Evolutionary conservation across 2,329 filamentous ascomycete genomes (phyloP), one percentile per base, ranked within the genome.

Genomic region (Lachnellula arida): DNA sequence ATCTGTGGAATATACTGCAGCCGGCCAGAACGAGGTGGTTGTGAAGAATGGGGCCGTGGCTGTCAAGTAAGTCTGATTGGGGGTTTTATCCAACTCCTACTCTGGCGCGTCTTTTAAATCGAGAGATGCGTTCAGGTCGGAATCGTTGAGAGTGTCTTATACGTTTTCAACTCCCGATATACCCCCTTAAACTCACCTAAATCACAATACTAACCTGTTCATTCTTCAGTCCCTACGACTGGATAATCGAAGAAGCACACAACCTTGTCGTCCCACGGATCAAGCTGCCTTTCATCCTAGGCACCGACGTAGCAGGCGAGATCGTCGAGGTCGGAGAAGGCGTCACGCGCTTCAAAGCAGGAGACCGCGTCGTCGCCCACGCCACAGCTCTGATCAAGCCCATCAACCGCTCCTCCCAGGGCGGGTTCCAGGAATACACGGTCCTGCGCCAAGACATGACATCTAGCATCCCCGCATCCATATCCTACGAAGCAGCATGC

Each of bases 1-100:
- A 2, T 55, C 65, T 2, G 73, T 73, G 3, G 68, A 72, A 0
- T 73, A 74, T 50, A 69, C 68, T 0, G 44, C 63, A 9, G 71
- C 74, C 0, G 67, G 66, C 0, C 55, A 63, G 0, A 66, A 69
- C 28, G 65, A 76, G 51, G 65, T 78, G 25, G 65, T 74, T 5
- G 63, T 77, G 58, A 72, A 70, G 37, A 73, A 72, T 51, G 54
- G 56, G 19, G 72, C 72, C 8, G 60, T 75, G 2, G 74, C 72
- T 4, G 68, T 77, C 51, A 76, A 76, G 28, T 9, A 32, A 32
- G 28, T 32, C 28, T 7, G 28, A 9, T 32, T 32, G 28, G 2
- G 28, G 2, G 2, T 32, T 2, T 9, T 9, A 3, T 9, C 2
- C 28, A 32, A 32, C 28, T 8, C 28, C 7, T 9, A 32, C 28